Evolutionary conservation across 2,329 filamentous ascomycete species (phyloP).

Genomic region (Fusarium sp.): DNA sequence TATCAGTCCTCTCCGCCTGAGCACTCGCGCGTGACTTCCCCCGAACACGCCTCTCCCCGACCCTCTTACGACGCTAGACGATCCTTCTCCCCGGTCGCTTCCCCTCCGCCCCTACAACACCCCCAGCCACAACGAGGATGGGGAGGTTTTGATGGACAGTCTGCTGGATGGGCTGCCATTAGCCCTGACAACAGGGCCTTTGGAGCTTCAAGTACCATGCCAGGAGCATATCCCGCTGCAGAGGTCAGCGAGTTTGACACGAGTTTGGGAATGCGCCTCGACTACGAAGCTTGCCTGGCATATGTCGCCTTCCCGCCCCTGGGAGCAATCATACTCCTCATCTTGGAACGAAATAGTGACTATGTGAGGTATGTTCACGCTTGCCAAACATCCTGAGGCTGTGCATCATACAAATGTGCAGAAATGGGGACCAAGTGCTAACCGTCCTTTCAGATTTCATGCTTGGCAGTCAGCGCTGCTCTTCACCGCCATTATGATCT

Average conservation of each 20-base stretch:
- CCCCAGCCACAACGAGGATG: conserved; percentile 69
- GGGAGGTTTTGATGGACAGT: conserved; percentile 54
- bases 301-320: conserved; percentile 88
- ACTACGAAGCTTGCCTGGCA: conserved; percentile 90
- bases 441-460: conserved; percentile 75
- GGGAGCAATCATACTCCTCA: conserved; percentile 83
- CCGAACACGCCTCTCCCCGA: conserved; percentile 64
- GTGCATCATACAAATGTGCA: neutral
- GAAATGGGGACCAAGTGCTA: conserved; percentile 7
- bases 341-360: conserved; percentile 94
- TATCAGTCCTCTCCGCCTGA: conserved; percentile 96
- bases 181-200: conserved; percentile 36
- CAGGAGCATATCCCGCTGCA: conserved; percentile 51
- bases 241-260: conserved; percentile 89
- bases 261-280: conserved; percentile 84
- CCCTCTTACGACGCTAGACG: conserved; percentile 65
- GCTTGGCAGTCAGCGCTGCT: conserved; percentile 93
- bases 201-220: conserved; percentile 41
- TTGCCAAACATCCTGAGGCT: neutral
- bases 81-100: conserved; percentile 61
- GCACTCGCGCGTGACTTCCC: conserved; percentile 81
- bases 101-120: conserved; percentile 55
- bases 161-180: conserved; percentile 42
- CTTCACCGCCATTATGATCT: conserved; percentile 77
- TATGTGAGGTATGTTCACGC: conserved; percentile 80